Conservation (phyloP, 2,329 filamentous ascomycete genomes). For the Trichoderma atrobrunneum region DNA sequence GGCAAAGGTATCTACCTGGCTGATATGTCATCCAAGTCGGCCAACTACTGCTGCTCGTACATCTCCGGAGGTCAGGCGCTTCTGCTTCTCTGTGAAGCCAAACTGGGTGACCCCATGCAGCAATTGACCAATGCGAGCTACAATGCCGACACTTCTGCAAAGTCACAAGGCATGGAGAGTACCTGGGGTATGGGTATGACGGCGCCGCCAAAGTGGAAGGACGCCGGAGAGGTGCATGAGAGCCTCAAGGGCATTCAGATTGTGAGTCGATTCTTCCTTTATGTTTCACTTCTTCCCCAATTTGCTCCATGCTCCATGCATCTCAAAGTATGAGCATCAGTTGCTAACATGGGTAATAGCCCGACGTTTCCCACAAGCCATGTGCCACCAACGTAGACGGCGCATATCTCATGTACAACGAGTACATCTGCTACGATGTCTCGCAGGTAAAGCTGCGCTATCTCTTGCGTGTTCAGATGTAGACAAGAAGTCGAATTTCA, state of each 20-base stretch:
- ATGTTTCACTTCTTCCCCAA: neutral
- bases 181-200: conserved; percentile 68
- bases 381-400: conserved; percentile 45
- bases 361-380: conserved; percentile 47
- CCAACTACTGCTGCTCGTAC: conserved; percentile 66
- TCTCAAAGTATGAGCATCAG: neutral
- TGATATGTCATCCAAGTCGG: conserved; percentile 80
- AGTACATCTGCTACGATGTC: conserved; percentile 70
- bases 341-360: conserved; percentile 35
- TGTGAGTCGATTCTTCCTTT: conserved; percentile 43
- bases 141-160: conserved; percentile 62
- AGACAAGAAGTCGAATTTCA: neutral
- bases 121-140: conserved; percentile 58
- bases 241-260: conserved; percentile 67
- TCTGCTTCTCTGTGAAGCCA: conserved; percentile 77
- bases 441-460: conserved; percentile 69
- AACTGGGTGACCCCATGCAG: conserved; percentile 71
- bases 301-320: neutral
- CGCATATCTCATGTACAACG: conserved; percentile 63
- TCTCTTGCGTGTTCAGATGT: conserved; percentile 61
- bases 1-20: conserved; percentile 87
- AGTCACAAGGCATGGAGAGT: conserved; percentile 56
- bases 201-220: conserved; percentile 70
- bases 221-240: conserved; percentile 64
- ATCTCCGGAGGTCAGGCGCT: conserved; percentile 68